Conservation (phyloP, 2,329 filamentous ascomycete genomes). For the Saccharata proteae region DNA sequence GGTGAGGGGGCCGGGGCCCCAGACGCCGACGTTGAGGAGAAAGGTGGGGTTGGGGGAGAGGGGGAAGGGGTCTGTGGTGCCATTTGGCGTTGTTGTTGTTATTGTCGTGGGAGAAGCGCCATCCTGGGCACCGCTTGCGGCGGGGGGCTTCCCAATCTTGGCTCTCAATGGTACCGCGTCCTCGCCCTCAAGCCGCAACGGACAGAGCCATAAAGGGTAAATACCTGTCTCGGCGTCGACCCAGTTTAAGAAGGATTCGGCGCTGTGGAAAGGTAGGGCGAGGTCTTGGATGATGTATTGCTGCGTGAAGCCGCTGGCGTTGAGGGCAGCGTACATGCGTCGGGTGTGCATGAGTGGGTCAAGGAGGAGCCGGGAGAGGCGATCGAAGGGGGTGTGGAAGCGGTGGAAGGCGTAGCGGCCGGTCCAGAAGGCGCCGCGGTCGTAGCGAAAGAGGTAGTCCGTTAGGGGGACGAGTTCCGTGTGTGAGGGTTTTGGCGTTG, state of each 20-base stretch:
- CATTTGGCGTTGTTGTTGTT: background rate
- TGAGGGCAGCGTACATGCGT: constrained; percentile 50
- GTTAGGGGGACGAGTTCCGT: constrained; percentile 33
- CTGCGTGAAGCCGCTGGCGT: constrained; percentile 43
- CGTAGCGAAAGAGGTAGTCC: constrained; percentile 50
- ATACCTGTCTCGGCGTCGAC: constrained; percentile 35
- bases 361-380: constrained; percentile 44
- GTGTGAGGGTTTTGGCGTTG: constrained; percentile 1
- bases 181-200: constrained; percentile 25
- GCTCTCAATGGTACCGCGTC: constrained; percentile 5
- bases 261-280: constrained; percentile 42
- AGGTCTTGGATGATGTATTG: constrained; percentile 53
- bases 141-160: background rate
- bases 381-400: constrained; percentile 49
- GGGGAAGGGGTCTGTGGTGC: background rate
- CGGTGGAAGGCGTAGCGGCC: constrained; percentile 49
- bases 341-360: constrained; percentile 51
- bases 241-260: constrained; percentile 42
- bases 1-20: constrained; percentile 59
- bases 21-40: constrained; percentile 51
- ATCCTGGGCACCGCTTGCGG: constrained; percentile 2
- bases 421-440: constrained; percentile 55
- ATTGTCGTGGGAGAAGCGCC: constrained; percentile 10
- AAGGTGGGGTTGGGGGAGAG: background rate
- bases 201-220: constrained; percentile 50